Conservation (phyloP, 345 rosid species). For the Salix brachista region DNA sequence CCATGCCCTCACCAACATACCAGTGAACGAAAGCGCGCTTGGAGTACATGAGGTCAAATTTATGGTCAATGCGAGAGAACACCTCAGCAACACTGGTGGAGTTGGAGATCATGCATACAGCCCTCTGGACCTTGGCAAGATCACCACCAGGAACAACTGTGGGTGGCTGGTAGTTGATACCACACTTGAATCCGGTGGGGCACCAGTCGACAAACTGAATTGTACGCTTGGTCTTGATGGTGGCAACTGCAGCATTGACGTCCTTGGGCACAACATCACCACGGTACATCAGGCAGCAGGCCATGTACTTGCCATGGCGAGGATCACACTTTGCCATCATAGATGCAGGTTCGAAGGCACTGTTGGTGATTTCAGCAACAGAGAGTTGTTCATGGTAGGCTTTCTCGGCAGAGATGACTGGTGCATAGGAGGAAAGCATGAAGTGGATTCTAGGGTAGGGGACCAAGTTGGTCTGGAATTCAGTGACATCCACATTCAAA, state of each 20-base stretch:
- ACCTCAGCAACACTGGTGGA: conserved; percentile 32
- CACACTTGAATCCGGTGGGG: conserved; percentile 33
- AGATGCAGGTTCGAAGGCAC: conserved; percentile 28
- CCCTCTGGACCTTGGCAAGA: conserved; percentile 30
- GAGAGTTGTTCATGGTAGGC: conserved; percentile 29
- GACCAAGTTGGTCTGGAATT: conserved; percentile 29
- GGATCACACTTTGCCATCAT: conserved; percentile 33
- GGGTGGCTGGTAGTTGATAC: conserved; percentile 32
- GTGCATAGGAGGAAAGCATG: conserved; percentile 31
- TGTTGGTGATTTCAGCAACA: conserved; percentile 27
- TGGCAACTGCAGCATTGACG: conserved; percentile 29
- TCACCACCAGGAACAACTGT: conserved; percentile 29
- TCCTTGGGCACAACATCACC: conserved; percentile 30
- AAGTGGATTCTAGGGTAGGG: conserved; percentile 31
- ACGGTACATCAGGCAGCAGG: conserved; percentile 29
- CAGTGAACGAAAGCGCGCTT: conserved; percentile 30
- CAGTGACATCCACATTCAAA: conserved; percentile 29
- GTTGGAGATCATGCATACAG: conserved; percentile 31
- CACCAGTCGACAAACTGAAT: conserved; percentile 33
- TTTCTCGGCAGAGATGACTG: conserved; percentile 29
- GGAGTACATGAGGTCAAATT: conserved; percentile 29
- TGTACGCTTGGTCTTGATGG: conserved; percentile 28
- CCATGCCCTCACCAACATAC: conserved; percentile 33
- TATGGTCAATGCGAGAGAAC: conserved; percentile 25
- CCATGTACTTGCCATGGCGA: conserved; percentile 31